phyloP scores from a whole-genome alignment of 495 filamentous ascomycete species.

The Filosporella fistucella region DNA sequence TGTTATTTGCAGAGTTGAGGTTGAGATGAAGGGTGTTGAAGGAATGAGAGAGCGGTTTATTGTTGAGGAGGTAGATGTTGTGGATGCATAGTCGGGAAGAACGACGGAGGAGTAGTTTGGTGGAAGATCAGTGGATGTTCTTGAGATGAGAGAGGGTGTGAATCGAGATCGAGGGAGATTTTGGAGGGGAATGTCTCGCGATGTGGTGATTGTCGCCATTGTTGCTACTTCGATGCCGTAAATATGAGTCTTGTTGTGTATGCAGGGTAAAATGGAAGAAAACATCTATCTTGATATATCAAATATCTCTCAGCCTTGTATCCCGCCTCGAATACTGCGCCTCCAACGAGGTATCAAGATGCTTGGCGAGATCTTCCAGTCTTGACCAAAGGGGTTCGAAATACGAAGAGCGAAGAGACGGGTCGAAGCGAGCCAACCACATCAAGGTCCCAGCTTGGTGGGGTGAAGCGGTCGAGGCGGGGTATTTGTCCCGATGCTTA shows the following conservation, averaged over 20 bases:
- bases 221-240: neutral
- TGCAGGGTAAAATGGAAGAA: neutral
- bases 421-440: slow-evolving; percentile 1
- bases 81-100: neutral
- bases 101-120: neutral
- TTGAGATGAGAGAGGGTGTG: neutral
- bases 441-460: neutral
- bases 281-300: neutral
- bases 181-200: neutral
- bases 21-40: slow-evolving; percentile 28
- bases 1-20: slow-evolving; percentile 37
- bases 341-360: neutral
- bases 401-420: slow-evolving; percentile 3
- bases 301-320: neutral
- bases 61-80: neutral
- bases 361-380: neutral
- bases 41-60: slow-evolving; percentile 6
- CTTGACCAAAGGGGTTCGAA: neutral
- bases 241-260: neutral
- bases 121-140: neutral
- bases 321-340: neutral
- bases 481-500: neutral
- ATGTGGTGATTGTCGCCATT: neutral
- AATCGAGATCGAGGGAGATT: neutral
- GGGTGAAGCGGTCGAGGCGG: neutral